Evolutionary conservation across 805 yeast species (phyloP).

Genomic region (Cyberlindnera meyerae): DNA sequence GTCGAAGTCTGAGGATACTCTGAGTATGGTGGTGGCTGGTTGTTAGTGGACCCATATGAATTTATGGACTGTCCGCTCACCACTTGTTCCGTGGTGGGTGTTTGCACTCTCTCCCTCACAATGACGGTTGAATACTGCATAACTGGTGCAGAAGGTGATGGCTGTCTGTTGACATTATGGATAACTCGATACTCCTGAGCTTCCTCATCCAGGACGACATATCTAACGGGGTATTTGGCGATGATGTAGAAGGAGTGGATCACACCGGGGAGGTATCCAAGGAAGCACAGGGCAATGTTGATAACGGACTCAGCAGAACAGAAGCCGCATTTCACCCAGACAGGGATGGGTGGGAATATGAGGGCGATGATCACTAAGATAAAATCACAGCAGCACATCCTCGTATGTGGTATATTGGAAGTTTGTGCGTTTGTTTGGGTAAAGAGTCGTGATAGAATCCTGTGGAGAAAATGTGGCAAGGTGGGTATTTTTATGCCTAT

Average conservation of each 20-base stretch:
- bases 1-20: no score
- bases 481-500: neutral
- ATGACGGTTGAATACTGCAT: conserved; percentile 2
- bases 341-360: conserved; percentile 76
- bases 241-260: conserved; percentile 77
- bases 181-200: conserved; percentile 16
- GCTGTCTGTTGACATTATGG: neutral
- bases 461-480: conserved; percentile 1
- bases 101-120: conserved; percentile 10
- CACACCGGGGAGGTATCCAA: conserved; percentile 76
- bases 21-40: conserved; percentile 19
- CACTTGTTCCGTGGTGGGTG: conserved; percentile 12
- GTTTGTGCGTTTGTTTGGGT: no score
- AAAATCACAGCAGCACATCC: conserved; percentile 43
- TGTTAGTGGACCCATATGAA: conserved; percentile 14
- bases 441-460: no score
- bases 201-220: conserved; percentile 27
- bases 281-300: conserved; percentile 62
- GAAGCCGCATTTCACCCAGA: conserved; percentile 64
- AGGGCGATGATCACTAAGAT: conserved; percentile 64
- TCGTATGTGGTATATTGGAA: neutral
- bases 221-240: conserved; percentile 56
- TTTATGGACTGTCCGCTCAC: conserved; percentile 1
- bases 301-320: conserved; percentile 66
- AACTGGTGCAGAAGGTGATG: neutral